A percentile compares a stretch with the other conserved stretches of the same genome.
Evolutionary conservation across 106 monocot species (phyloP).

Genomic region (Iris macrosiphon): DNA sequence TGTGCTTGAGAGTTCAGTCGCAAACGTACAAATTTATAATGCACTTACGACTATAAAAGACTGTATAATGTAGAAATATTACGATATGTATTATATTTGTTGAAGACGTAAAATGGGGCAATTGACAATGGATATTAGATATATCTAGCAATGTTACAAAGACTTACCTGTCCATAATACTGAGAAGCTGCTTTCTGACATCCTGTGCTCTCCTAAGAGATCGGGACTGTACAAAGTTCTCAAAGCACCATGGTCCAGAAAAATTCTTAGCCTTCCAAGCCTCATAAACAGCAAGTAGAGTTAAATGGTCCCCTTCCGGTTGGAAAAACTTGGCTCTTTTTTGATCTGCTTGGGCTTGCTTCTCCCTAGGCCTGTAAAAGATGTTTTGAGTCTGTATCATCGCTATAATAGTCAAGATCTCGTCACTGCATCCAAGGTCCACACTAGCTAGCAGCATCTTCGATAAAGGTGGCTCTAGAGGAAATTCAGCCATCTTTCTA

Average conservation of each 20-base stretch:
- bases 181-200: conserved; percentile 90
- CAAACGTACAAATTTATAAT: too few relatives aligned
- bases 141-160: conserved; percentile 17
- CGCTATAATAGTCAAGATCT: conserved; percentile 92
- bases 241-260: conserved; percentile 98
- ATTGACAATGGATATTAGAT: conserved; percentile 23
- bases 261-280: conserved; percentile 99
- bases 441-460: conserved; percentile 96
- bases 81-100: too few relatives aligned
- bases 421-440: conserved; percentile 94
- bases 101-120: background rate
- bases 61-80: too few relatives aligned
- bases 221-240: conserved; percentile 94
- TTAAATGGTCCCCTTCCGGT: conserved; percentile 93
- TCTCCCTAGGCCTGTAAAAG: conserved; percentile 92
- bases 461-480: conserved; percentile 79
- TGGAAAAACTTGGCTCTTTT: conserved; percentile 97
- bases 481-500: conserved; percentile 98
- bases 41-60: too few relatives aligned
- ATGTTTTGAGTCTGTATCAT: conserved; percentile 96
- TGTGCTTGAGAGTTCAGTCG: too few relatives aligned
- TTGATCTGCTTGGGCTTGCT: conserved; percentile 95
- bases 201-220: conserved; percentile 93
- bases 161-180: conserved; percentile 89
- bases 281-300: conserved; percentile 93